Base-by-base conservation (phyloP, 192 early-diverging fungal species). In the Linnemannia elongata region DNA sequence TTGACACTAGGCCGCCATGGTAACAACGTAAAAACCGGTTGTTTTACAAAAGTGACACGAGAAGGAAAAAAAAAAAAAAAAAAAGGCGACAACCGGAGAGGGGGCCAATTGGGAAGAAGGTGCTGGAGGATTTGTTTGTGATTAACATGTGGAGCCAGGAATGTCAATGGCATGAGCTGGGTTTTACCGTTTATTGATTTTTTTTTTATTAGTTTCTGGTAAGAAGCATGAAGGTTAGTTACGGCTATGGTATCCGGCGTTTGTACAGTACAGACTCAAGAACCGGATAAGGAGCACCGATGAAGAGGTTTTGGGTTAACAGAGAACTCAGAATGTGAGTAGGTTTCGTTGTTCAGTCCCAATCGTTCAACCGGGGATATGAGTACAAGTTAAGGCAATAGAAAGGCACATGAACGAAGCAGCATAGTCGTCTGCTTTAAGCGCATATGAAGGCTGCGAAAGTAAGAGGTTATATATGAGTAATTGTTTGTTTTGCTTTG, bases 111-210 rank as follows among this genome's bases (percentile, higher is more conserved):
- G 30, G 60, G 12, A 27, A 27, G 4, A 9, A 33, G 60, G 49
- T 4, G 18, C 49, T 52, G 15, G 49, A 52, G 49, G 20, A 22
- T 3, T 52, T 52, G 18, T 52, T 20, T 18, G 22, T 52, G 49
- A 33, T 66, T 66, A 30, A 66, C 60, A 66, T 66, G 60, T 66
- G 60, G 60, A 66, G 60, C 60, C 60, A 66, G n/a, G 60, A 33
- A 66, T 66, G 60, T 33, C 30, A 66, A 66, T 66, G 30, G 13
- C 60, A 66, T 30, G 60, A 66, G 60, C 60, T 33, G 30, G 27
- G 30, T 24, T 33, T 27, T 27, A 60, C 30, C n/a, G 12, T 13
- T 60, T 55, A n/a, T n/a, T n/a, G n/a, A n/a, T n/a, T n/a, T n/a
- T n/a, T n/a, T n/a, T 12, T 27, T 66, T 66, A 33, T 66, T 66